phyloP scores from a whole-genome alignment of 73 alveolate species.

The Paramecium caudatum region DNA sequence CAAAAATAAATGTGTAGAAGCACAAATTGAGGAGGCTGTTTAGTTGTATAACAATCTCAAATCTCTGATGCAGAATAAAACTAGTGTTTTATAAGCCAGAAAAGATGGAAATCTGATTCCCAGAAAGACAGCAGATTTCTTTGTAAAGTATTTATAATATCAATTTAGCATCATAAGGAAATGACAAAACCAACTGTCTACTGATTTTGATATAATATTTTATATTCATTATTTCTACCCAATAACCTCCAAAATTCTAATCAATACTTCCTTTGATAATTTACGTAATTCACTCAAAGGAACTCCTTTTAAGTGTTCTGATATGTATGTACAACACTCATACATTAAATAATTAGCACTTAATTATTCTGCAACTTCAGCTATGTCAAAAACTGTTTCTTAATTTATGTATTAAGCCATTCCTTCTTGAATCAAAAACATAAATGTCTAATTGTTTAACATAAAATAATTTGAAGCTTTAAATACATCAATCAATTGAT shows the following conservation, averaged over 20 bases:
- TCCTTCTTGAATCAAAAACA: conserved; percentile 45
- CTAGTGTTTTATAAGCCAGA: conserved; percentile 36
- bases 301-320: conserved; percentile 37
- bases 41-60: conserved; percentile 48
- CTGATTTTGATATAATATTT: conserved; percentile 33
- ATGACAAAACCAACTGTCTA: conserved; percentile 15
- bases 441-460: conserved; percentile 5
- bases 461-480: conserved; percentile 51
- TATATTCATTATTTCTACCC: conserved; percentile 64
- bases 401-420: conserved; percentile 23
- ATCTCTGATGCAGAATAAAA: conserved; percentile 13
- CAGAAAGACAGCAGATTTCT: conserved; percentile 53
- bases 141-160: background rate
- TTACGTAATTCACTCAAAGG: conserved; percentile 3
- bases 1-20: conserved; percentile 62
- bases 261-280: conserved; percentile 49
- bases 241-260: conserved; percentile 21
- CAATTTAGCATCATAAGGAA: conserved; percentile 28
- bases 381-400: conserved; percentile 18
- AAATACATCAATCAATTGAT: conserved; percentile 23
- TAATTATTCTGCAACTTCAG: conserved; percentile 10
- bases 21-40: conserved; percentile 59
- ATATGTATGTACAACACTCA: conserved; percentile 43
- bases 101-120: conserved; percentile 54
- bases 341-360: conserved; percentile 43